Evolutionary conservation across 768 basidiomycete genomes (phyloP).

Genomic region (Astraeus odoratus): DNA sequence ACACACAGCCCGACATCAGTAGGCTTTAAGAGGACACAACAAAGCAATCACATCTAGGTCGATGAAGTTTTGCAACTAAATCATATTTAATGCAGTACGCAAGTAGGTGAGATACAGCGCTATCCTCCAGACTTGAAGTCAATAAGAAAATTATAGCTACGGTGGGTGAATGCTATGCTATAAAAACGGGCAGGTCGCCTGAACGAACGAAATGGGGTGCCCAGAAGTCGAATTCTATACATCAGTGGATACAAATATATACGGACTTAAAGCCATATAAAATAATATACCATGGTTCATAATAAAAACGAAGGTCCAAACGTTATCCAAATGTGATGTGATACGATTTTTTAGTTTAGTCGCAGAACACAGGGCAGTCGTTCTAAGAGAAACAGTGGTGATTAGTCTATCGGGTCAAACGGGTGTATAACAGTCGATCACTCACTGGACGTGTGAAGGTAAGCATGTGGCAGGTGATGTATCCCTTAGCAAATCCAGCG

Average conservation of each 20-base stretch:
- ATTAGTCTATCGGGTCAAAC: slow-evolving; percentile 5
- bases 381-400: slow-evolving; percentile 28
- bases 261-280: not conserved
- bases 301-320: not conserved
- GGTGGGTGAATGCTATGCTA: not conserved
- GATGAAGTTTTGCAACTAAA: not conserved
- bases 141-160: not conserved
- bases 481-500: slow-evolving; percentile 73
- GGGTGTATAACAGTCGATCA: slow-evolving; percentile 2
- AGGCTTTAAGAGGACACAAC: too few relatives aligned
- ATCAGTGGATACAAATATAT: not conserved
- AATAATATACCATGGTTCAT: not conserved
- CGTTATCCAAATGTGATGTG: not conserved
- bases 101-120: not conserved
- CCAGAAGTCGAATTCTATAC: not conserved
- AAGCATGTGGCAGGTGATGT: slow-evolving; percentile 79
- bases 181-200: not conserved
- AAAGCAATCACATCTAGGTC: too few relatives aligned
- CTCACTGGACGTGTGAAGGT: slow-evolving; percentile 62
- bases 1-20: too few relatives aligned
- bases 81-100: slow-evolving; percentile 1
- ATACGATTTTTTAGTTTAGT: slow-evolving; percentile 27
- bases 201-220: slow-evolving; percentile 1
- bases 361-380: slow-evolving; percentile 43
- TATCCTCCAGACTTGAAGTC: not conserved